These are phyloP conservation scores for Fusarium penzigii DNA, from an alignment of 2,329 filamentous ascomycete genomes.

Conservation along the genomic window DNA sequence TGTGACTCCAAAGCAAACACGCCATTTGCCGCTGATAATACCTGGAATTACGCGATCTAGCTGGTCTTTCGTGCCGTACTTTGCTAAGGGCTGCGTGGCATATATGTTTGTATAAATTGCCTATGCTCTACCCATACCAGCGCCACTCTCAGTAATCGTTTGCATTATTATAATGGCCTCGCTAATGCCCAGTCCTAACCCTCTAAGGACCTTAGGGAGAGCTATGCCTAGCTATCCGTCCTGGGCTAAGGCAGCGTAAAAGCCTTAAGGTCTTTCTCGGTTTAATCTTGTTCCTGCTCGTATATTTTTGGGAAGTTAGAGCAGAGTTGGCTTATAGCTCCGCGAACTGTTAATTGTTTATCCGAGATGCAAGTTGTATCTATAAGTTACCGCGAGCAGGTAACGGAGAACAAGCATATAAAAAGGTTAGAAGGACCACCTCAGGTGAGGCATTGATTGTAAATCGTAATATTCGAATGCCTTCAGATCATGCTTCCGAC, in stretches of 20 bases:
- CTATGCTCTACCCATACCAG: slow-evolving; percentile 12
- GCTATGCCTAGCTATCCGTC: slow-evolving; percentile 14
- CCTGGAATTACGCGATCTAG: slow-evolving; percentile 5
- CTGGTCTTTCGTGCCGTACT: slow-evolving; percentile 10
- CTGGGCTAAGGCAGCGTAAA: slow-evolving; percentile 6
- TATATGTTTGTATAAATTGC: slow-evolving; percentile 18
- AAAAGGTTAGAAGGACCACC: no score
- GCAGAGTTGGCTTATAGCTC: slow-evolving; percentile 12
- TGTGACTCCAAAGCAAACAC: slow-evolving; percentile 13
- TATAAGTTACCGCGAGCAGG: no score
- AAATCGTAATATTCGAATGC: no score
- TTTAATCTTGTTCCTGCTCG: slow-evolving; percentile 6
- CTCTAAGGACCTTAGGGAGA: slow-evolving; percentile 6
- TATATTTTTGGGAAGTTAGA: slow-evolving; percentile 8
- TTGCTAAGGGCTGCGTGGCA: slow-evolving; percentile 11
- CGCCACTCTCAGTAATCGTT: slow-evolving; percentile 13
- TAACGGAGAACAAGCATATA: no score
- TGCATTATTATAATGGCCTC: slow-evolving; percentile 11
- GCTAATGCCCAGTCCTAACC: slow-evolving; percentile 6
- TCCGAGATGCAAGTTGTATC: no score
- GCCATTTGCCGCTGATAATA: slow-evolving; percentile 8
- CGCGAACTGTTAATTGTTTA: slow-evolving; percentile 4
- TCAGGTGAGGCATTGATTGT: no score
- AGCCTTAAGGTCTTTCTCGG: slow-evolving; percentile 11
- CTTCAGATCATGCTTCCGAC: no score